These are phyloP conservation scores for Dactylellina haptotyla DNA, from an alignment of 2,329 filamentous ascomycete genomes.

Conservation along the genomic window DNA sequence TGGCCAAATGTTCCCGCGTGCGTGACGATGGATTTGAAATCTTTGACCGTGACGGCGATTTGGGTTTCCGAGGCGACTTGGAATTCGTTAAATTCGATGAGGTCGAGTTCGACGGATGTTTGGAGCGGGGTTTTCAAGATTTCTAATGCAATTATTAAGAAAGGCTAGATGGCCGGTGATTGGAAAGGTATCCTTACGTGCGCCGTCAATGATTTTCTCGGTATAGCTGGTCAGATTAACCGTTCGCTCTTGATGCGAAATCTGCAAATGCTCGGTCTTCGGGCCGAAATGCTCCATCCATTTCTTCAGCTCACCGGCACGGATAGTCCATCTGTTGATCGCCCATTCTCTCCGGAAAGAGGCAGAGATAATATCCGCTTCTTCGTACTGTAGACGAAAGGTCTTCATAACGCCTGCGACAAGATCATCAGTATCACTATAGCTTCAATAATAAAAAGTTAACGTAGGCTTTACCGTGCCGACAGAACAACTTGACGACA, in stretches of 20 bases:
- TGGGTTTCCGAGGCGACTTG: constrained; percentile 65
- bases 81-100: constrained; percentile 67
- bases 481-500: constrained; percentile 66
- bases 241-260: constrained; percentile 64
- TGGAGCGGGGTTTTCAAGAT: constrained; percentile 68
- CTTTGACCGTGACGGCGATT: constrained; percentile 67
- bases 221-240: constrained; percentile 68
- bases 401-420: constrained; percentile 65
- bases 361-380: constrained; percentile 67
- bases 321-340: constrained; percentile 67
- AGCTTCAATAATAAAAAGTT: neutral
- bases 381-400: constrained; percentile 67
- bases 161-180: neutral
- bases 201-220: constrained; percentile 66
- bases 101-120: constrained; percentile 66
- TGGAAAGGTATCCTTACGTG: constrained; percentile 59
- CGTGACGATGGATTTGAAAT: constrained; percentile 66
- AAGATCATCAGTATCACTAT: neutral
- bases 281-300: constrained; percentile 68
- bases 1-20: constrained; percentile 66
- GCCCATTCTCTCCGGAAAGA: constrained; percentile 52
- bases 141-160: constrained; percentile 60
- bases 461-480: constrained; percentile 60
- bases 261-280: constrained; percentile 67
- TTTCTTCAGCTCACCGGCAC: constrained; percentile 64